Base-by-base conservation (phyloP, 441 rosid species). In the Adansonia grandidieri region DNA sequence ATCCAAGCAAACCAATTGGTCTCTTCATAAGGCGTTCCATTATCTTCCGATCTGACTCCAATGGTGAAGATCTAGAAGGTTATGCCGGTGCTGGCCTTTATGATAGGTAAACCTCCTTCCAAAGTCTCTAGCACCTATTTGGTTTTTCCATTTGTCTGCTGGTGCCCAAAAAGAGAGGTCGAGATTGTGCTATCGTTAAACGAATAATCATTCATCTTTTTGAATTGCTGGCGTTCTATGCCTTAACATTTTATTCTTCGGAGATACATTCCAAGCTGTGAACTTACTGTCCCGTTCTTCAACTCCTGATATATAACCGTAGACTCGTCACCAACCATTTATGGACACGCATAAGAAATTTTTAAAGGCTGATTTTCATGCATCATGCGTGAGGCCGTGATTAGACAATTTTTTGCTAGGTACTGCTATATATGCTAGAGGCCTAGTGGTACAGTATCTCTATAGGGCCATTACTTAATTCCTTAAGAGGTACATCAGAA, bases 51-150 rank as follows among this genome's bases (percentile, higher is more conserved):
- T 96, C 99, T 6, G 99, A 96, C 83, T 96, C 99, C 32, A 96
- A 96, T 20, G 99, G 99, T 73, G 99, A 96, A 88, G 99, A 96
- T 84, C 90, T 96, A 1, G 98, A 94, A 87, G 99, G 99, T 58
- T 96, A 96, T 84, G 99, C 99, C 32, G 99, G 99, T 80, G 99
- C 99, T 64, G 99, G 99, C 61, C 98, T 96, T 78, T 96, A 96
- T 56, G 99, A 96, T 80, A 96, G 99, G 99, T 93, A 90, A 37
- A 88, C 75, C 8, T 73, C 37, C 54, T 53, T 9, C 69, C 58
- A 47, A 44, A 45, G 56, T 77, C 24, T 22, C 14, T 11, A 6
- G 9, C 81, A 53, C 37, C 32, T 47, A 0, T 68, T 68, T 68
- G 15, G 24, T 68, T 40, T 10, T 20, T 45, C 73, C 28, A 8